Percentiles rank a stretch among this genome's conserved stretches.
These are phyloP conservation scores for Caryopteris hybrid DNA, from an alignment of 305 asterid genomes.

Conservation along the genomic window DNA sequence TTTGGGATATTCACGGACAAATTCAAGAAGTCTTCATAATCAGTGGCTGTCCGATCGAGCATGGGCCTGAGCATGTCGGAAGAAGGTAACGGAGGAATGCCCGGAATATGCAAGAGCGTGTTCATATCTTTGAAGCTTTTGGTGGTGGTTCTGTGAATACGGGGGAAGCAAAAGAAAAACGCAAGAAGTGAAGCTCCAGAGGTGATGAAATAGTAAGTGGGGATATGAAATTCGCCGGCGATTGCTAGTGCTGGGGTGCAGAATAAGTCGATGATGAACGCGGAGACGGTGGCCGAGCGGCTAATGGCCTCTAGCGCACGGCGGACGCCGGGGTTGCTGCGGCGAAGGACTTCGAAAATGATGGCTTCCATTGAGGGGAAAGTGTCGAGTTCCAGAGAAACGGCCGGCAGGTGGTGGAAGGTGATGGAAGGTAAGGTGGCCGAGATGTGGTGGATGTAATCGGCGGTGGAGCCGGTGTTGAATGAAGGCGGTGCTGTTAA, in stretches of 20 bases:
- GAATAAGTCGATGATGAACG: constrained; percentile 57
- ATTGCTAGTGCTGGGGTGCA: constrained; percentile 31
- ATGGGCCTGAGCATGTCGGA: constrained; percentile 32
- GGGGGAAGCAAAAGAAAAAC: constrained; percentile 23
- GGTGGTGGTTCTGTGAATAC: constrained; percentile 17
- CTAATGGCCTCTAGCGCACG: constrained; percentile 34
- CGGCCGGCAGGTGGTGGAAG: constrained; percentile 33
- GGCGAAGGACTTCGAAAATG: constrained; percentile 29
- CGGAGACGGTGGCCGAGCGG: constrained; percentile 20
- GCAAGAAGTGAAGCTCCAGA: constrained; percentile 38
- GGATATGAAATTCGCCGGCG: constrained; percentile 29
- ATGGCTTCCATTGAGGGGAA: background rate
- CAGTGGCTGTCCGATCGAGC: constrained; percentile 36
- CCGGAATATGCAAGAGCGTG: constrained; percentile 32
- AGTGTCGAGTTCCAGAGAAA: constrained; percentile 17
- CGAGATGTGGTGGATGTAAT: constrained; percentile 46
- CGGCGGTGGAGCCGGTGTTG: constrained; percentile 49
- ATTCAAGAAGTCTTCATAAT: constrained; percentile 26
- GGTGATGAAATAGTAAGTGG: constrained; percentile 43
- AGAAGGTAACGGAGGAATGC: constrained; percentile 38
- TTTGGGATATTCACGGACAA: background rate
- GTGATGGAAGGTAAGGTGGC: constrained; percentile 38
- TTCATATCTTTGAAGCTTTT: constrained; percentile 39
- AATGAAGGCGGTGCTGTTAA: constrained; percentile 26
- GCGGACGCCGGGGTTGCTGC: constrained; percentile 36